phyloP scores from a whole-genome alignment of 805 yeast genomes.

The Lachancea lanzarotensis region DNA sequence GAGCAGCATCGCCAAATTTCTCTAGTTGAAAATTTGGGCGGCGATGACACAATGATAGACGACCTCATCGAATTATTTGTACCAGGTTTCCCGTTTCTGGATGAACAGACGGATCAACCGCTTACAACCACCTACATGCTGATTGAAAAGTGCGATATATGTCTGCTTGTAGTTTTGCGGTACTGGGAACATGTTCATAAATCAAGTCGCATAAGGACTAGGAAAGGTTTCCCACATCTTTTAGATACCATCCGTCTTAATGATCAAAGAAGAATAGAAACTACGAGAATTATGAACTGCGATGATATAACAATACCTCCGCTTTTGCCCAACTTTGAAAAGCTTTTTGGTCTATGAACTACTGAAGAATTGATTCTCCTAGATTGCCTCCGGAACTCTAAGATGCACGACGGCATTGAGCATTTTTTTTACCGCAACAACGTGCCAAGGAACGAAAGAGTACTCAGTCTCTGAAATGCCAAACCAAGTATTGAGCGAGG shows the following conservation, averaged over 20 bases:
- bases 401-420: slow-evolving; percentile 55
- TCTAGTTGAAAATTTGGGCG: slow-evolving; percentile 10
- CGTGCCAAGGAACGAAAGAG: slow-evolving; percentile 64
- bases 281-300: slow-evolving; percentile 2
- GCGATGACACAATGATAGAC: slow-evolving; percentile 7
- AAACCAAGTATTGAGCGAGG: slow-evolving; percentile 36
- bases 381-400: slow-evolving; percentile 32
- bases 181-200: slow-evolving; percentile 6
- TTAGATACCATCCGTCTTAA: slow-evolving; percentile 1
- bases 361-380: slow-evolving; percentile 8
- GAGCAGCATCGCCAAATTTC: background rate
- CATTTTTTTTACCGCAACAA: slow-evolving; percentile 57
- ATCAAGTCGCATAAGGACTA: background rate
- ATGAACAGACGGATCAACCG: background rate
- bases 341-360: background rate
- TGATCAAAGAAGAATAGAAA: background rate
- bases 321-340: slow-evolving; percentile 1
- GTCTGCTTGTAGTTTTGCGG: slow-evolving; percentile 8
- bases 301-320: background rate
- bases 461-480: slow-evolving; percentile 31
- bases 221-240: background rate
- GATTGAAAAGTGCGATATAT: slow-evolving; percentile 9
- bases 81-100: slow-evolving; percentile 11
- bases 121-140: background rate
- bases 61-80: slow-evolving; percentile 9